phyloP scores from a whole-genome alignment of 2,329 filamentous ascomycete species.

The Davidsoniella neocaledoniae region DNA sequence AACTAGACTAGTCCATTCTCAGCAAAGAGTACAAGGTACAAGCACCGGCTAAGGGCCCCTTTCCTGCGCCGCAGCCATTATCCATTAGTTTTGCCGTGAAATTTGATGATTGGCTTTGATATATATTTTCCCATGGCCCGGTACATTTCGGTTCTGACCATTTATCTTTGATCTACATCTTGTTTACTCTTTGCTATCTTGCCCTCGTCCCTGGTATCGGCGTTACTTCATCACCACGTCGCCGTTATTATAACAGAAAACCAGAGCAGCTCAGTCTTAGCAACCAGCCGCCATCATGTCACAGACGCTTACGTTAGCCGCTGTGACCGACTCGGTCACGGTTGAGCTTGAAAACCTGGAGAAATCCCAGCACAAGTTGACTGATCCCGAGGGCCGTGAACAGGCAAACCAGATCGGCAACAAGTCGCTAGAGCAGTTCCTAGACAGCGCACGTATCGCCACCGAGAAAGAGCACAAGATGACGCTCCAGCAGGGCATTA shows the following conservation, averaged over 20 bases:
- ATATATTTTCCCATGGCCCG: no score
- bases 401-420: slow-evolving; percentile 40
- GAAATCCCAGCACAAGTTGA: slow-evolving; percentile 43
- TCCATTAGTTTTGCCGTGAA: no score
- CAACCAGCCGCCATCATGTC: slow-evolving; percentile 4
- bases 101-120: no score
- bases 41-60: not conserved
- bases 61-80: no score
- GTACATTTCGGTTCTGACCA: no score
- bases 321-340: slow-evolving; percentile 9
- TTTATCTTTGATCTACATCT: no score
- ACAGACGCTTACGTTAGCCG: slow-evolving; percentile 11
- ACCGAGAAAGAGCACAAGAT: slow-evolving; percentile 49
- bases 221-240: not conserved
- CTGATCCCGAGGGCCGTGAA: slow-evolving; percentile 75
- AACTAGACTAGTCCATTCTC: no score
- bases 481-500: slow-evolving; percentile 59
- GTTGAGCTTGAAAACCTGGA: slow-evolving; percentile 9
- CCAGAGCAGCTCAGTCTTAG: no score
- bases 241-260: no score
- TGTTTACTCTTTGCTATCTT: no score
- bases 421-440: slow-evolving; percentile 15
- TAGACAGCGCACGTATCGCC: slow-evolving; percentile 25
- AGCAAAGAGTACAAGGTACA: not conserved
- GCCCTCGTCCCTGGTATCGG: not conserved